These are phyloP conservation scores for Colletotrichum graminicola DNA, from an alignment of 2,329 filamentous ascomycete species.

Conservation along the genomic window DNA sequence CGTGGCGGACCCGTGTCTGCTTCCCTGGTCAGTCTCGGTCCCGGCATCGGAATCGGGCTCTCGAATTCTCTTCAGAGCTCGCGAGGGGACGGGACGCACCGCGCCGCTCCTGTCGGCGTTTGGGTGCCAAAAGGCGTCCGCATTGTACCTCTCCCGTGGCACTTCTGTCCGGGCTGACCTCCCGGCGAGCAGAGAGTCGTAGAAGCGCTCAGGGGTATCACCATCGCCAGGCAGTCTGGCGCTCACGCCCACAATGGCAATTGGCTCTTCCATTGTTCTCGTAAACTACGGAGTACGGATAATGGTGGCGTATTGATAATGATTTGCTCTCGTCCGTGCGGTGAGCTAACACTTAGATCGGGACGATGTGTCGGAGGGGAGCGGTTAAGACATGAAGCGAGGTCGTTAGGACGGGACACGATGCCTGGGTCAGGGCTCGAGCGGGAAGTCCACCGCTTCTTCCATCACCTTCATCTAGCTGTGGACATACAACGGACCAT, in stretches of 20 bases:
- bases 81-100: conserved; percentile 31
- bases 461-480: neutral
- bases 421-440: conserved; percentile 33
- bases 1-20: conserved; percentile 44
- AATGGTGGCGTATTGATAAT: neutral
- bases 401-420: neutral
- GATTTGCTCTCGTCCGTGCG: conserved; percentile 28
- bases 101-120: conserved; percentile 46
- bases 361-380: neutral
- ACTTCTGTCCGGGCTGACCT: conserved; percentile 47
- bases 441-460: conserved; percentile 8
- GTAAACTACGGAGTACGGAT: no score
- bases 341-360: neutral
- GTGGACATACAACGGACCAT: neutral
- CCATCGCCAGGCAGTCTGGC: conserved; percentile 60
- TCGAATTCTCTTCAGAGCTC: neutral
- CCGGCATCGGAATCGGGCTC: no score
- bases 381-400: conserved; percentile 13
- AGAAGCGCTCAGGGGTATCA: conserved; percentile 57
- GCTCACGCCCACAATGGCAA: conserved; percentile 62
- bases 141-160: conserved; percentile 48
- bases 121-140: conserved; percentile 49
- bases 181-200: conserved; percentile 54
- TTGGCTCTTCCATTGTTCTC: conserved; percentile 48
- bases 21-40: neutral